Evolutionary conservation across 352 stramenopile species (phyloP).

Genomic region (Globisporangium cederbergense): DNA sequence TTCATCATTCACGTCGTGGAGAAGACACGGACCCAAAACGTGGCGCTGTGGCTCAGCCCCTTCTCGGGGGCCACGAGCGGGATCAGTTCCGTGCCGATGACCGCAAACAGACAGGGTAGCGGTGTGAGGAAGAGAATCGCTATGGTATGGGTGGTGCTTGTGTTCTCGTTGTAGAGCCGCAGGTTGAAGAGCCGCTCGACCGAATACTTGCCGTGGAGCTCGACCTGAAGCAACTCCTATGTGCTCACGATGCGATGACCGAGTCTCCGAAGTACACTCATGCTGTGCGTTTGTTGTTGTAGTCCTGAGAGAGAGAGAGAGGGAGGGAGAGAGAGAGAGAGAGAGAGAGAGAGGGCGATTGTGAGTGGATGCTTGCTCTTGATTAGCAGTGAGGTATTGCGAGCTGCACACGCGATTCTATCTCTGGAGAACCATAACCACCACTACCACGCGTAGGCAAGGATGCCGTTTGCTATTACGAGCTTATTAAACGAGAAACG

Average conservation of each 20-base stretch:
- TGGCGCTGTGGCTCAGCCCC: background rate
- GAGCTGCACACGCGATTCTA: too few species aligned
- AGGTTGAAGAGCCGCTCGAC: conserved; percentile 16
- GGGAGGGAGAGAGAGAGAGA: too few species aligned
- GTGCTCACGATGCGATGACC: background rate
- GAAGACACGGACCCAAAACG: conserved; percentile 12
- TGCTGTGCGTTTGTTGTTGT: background rate
- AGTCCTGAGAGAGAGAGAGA: too few species aligned
- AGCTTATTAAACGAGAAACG: too few species aligned
- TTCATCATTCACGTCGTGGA: conserved; percentile 11
- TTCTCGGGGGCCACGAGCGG: background rate
- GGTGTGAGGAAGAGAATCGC: conserved; percentile 15
- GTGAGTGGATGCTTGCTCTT: too few species aligned
- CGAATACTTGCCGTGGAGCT: conserved; percentile 21
- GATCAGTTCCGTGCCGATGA: conserved; percentile 10
- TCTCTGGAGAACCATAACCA: background rate
- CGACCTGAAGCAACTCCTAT: conserved; percentile 17
- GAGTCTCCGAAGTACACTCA: background rate
- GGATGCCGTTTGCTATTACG: too few species aligned
- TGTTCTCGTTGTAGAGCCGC: background rate
- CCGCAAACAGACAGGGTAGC: conserved; percentile 2
- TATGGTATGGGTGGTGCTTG: background rate
- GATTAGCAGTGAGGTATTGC: too few species aligned
- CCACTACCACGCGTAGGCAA: too few species aligned
- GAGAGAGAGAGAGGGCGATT: too few species aligned